Percentiles rank a stretch among this genome's conserved stretches.
Evolutionary conservation across 1,139 yeast genomes (phyloP).

Genomic region (Yamadazyma atmosphaerica): DNA sequence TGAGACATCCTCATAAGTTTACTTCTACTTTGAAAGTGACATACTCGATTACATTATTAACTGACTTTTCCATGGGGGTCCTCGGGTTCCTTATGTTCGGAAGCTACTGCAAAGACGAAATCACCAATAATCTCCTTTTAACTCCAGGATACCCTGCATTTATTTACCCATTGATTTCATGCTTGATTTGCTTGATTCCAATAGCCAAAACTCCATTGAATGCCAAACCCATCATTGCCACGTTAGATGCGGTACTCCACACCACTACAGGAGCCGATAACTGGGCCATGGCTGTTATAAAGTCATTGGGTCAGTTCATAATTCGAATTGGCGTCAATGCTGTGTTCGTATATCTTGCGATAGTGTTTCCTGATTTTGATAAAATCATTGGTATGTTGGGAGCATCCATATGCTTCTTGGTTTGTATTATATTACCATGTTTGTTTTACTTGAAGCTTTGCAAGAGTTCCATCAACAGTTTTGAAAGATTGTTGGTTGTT

Average conservation of each 20-base stretch:
- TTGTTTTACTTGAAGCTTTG: conserved; percentile 50
- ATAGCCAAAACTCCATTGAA: conserved; percentile 85
- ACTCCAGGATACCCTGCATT: conserved; percentile 74
- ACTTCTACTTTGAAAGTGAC: conserved; percentile 37
- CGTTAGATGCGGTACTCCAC: conserved; percentile 41
- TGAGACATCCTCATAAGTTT: conserved; percentile 54
- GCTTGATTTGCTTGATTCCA: conserved; percentile 78
- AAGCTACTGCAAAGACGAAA: conserved; percentile 67
- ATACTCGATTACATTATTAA: conserved; percentile 64
- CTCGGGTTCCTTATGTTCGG: conserved; percentile 93
- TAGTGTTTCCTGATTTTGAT: conserved; percentile 60
- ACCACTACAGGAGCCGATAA: conserved; percentile 16
- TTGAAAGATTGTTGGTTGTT: conserved; percentile 25
- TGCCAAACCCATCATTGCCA: conserved; percentile 82
- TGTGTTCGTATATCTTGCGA: conserved; percentile 49
- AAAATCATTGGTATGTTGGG: conserved; percentile 57
- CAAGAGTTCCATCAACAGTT: conserved; percentile 19
- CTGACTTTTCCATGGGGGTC: conserved; percentile 76
- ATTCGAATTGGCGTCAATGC: conserved; percentile 51
- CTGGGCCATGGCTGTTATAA: conserved; percentile 13
- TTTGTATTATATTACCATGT: conserved; percentile 58
- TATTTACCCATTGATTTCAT: conserved; percentile 63
- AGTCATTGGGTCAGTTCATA: conserved; percentile 18
- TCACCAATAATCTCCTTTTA: conserved; percentile 71
- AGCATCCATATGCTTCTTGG: conserved; percentile 55